Conservation (phyloP, 2,329 filamentous ascomycete species). For the Chlorencoelia australis region DNA sequence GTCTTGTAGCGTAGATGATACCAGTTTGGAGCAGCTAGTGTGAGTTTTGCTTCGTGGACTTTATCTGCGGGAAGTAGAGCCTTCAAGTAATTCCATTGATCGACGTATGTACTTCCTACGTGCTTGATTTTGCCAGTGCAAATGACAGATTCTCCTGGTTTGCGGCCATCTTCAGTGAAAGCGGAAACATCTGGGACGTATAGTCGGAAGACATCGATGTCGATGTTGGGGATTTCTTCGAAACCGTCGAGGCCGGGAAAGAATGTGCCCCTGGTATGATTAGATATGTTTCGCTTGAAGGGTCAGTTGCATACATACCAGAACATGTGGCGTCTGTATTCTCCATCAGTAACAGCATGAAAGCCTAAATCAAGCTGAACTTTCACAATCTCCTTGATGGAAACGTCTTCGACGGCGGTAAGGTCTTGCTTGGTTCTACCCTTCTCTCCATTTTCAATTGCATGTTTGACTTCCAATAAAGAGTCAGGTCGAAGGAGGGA, state of each 20-base stretch:
- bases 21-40: slow-evolving; percentile 56
- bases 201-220: slow-evolving; percentile 30
- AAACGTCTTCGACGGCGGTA: slow-evolving; percentile 41
- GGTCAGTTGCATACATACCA: slow-evolving; percentile 12
- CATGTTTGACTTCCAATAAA: slow-evolving; percentile 44
- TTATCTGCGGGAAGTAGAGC: slow-evolving; percentile 47
- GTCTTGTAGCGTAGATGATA: slow-evolving; percentile 55
- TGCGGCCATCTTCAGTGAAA: slow-evolving; percentile 34
- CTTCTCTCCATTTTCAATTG: slow-evolving; percentile 35
- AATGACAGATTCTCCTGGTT: slow-evolving; percentile 36
- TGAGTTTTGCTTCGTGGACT: slow-evolving; percentile 58
- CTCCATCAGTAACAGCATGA: slow-evolving; percentile 47
- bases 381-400: slow-evolving; percentile 48
- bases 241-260: slow-evolving; percentile 23
- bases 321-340: slow-evolving; percentile 32
- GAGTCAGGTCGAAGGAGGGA: slow-evolving; percentile 48
- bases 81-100: slow-evolving; percentile 51
- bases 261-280: slow-evolving; percentile 17
- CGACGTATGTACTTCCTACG: slow-evolving; percentile 36
- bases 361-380: slow-evolving; percentile 49
- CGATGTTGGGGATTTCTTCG: slow-evolving; percentile 18
- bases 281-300: neutral
- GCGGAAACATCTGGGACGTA: slow-evolving; percentile 32
- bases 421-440: slow-evolving; percentile 32
- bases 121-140: slow-evolving; percentile 39